Evolutionary conservation across 176 grass and related monocot genomes (phyloP).

Genomic region (Areca catechu): DNA sequence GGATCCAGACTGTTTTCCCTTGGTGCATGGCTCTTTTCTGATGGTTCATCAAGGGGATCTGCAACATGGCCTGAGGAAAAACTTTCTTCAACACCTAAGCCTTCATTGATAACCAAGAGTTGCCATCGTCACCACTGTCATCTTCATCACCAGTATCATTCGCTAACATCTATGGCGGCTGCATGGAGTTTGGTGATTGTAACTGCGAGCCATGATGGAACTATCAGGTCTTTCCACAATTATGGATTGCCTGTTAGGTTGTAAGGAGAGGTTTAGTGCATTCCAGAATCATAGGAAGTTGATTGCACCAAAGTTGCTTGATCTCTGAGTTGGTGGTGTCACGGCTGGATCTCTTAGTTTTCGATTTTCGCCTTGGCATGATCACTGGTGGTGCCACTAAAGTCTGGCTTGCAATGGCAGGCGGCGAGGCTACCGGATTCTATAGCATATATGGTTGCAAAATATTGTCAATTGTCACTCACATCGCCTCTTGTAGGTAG

Average conservation of each 20-base stretch:
- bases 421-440: too few relatives aligned
- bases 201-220: conserved; percentile 53
- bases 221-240: conserved; percentile 75
- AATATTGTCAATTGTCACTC: too few relatives aligned
- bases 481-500: too few relatives aligned
- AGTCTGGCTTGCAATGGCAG: too few relatives aligned
- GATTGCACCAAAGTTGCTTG: too few relatives aligned
- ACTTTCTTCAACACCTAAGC: conserved; percentile 13
- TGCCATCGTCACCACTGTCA: background rate
- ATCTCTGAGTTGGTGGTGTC: too few relatives aligned
- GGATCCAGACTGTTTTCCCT: conserved; percentile 28
- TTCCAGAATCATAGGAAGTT: too few relatives aligned
- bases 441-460: too few relatives aligned
- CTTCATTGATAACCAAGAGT: background rate
- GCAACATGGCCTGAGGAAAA: conserved; percentile 85
- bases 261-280: conserved; percentile 8
- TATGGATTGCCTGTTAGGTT: conserved; percentile 65
- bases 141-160: conserved; percentile 21
- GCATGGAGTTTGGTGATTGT: conserved; percentile 65
- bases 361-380: too few relatives aligned
- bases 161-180: background rate
- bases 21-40: conserved; percentile 30
- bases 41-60: conserved; percentile 20
- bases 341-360: too few relatives aligned
- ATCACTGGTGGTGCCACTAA: too few relatives aligned